Base-by-base conservation (phyloP, 306 rosid genomes). In the Biancaea sappan region DNA sequence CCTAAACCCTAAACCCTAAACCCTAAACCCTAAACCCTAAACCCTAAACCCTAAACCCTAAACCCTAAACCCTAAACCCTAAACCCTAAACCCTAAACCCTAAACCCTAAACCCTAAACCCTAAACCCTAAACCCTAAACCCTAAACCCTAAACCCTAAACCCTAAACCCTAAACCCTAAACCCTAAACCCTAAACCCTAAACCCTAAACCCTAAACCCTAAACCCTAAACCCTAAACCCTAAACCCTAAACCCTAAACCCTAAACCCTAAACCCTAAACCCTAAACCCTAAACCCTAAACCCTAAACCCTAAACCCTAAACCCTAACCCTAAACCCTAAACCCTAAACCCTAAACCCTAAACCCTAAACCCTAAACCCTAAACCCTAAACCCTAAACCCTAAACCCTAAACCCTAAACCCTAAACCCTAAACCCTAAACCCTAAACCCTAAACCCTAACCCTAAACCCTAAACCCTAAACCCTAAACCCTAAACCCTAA, bases 41-140 rank as follows among this genome's bases (percentile, higher is more conserved):
- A 51, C 73, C 73, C 60, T 35, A 51, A 67, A 47, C 43, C 73
- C 73, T 24, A 48, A 48, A 31, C 28, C 60, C 31, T 4, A 15
- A 31, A 69, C 60, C 73, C 44, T 50, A 48, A 31, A 69, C 60
- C 61, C 31, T 31, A 69, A 19, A 69, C 60, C 73, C 73, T 31
- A 48, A 47, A 69, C 60, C 46, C 46, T 69, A 69, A n/a, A 51
- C n/a, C 28, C 28, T 19, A 51, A 51, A 69, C 60, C 73, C 46
- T 67, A 67, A 28, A 69, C 73, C 73, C 53, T 26, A 67, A 47
- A 32, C 51, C 69, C 43, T 24, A 67, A 67, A 50, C 26, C 56
- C 56, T 19, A 50, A 51, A 52, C 72, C 72, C 34, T 43, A 67
- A 67, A n/a, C 72, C 57, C 29, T 24, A 68, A 50, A 19, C 56